Percentiles rank a stretch among this genome's conserved stretches.
Conservation (phyloP, 106 monocot genomes). For the Phalaenopsis aphrodite region DNA sequence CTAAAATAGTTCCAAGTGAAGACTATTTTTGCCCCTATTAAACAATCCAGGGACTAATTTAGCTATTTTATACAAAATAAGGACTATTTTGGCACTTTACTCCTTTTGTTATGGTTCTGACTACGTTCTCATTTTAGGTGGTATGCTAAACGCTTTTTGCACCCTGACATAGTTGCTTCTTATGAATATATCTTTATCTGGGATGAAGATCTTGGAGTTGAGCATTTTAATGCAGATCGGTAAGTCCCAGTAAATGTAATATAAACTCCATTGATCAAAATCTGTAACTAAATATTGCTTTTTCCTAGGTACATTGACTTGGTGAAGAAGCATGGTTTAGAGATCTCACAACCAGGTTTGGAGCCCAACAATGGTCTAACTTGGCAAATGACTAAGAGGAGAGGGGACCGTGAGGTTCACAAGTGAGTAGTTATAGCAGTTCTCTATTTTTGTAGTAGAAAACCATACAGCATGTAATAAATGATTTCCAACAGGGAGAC, state of each 20-base stretch:
- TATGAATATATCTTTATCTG: constrained; percentile 83
- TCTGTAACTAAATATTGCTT: not conserved
- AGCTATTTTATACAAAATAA: too few species aligned
- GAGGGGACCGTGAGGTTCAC: constrained; percentile 35
- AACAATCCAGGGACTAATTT: too few species aligned
- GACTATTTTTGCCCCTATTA: too few species aligned
- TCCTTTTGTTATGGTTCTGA: not conserved
- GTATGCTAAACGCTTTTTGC: constrained; percentile 73
- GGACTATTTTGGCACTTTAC: too few species aligned
- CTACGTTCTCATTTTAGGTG: constrained; percentile 34
- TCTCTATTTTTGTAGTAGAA: not conserved
- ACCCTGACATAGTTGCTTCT: constrained; percentile 61
- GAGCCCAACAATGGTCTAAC: constrained; percentile 32
- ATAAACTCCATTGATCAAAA: not conserved
- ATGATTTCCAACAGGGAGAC: constrained; percentile 22
- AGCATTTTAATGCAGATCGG: constrained; percentile 64
- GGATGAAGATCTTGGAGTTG: constrained; percentile 75
- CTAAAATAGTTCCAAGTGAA: too few species aligned
- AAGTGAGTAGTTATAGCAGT: constrained; percentile 17
- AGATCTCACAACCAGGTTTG: constrained; percentile 50
- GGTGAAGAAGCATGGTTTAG: constrained; percentile 45
- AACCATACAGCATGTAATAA: not conserved
- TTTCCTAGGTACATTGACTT: constrained; percentile 34
- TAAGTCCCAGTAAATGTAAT: constrained; percentile 8
- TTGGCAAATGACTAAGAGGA: constrained; percentile 51